Conservation (phyloP, 306 rosid species). For the Vicia villosa region DNA sequence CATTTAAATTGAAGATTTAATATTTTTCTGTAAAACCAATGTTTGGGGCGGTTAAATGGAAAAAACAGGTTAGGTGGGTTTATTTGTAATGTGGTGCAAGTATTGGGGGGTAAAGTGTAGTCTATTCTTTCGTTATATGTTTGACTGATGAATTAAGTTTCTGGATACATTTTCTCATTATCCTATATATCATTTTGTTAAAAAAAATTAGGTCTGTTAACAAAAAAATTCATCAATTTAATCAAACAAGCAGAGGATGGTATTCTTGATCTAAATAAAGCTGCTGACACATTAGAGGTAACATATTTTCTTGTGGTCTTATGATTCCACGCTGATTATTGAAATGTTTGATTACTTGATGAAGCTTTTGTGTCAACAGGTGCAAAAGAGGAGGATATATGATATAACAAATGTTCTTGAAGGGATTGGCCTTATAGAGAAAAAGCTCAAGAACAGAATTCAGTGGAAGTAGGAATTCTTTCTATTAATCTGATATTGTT, state of each 20-base stretch:
- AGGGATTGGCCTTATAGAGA: constrained; percentile 99
- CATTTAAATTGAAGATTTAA: not conserved
- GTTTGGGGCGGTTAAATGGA: not conserved
- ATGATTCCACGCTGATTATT: constrained; percentile 28
- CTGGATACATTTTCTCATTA: constrained; percentile 5
- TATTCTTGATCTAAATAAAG: constrained; percentile 74
- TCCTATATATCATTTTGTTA: not conserved
- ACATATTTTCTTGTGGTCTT: constrained; percentile 31
- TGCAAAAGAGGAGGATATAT: constrained; percentile 96
- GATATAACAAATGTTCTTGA: constrained; percentile 98
- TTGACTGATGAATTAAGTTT: constrained; percentile 16
- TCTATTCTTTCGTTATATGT: not conserved
- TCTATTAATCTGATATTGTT: constrained; percentile 24
- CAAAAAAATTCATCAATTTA: constrained; percentile 91
- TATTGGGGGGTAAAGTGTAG: constrained; percentile 6
- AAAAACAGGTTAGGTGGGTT: constrained; percentile 1
- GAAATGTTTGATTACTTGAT: constrained; percentile 35
- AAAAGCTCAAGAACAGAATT: constrained; percentile 95
- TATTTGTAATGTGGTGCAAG: constrained; percentile 15
- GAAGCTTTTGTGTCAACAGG: constrained; percentile 55
- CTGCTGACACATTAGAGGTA: constrained; percentile 97
- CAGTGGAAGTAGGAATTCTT: constrained; percentile 87
- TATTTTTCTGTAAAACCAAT: constrained; percentile 3
- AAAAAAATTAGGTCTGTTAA: constrained; percentile 67
- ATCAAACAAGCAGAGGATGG: constrained; percentile 90